Evolutionary conservation across 2,329 filamentous ascomycete species (phyloP).

Genomic region (Parastagonospora nodorum): DNA sequence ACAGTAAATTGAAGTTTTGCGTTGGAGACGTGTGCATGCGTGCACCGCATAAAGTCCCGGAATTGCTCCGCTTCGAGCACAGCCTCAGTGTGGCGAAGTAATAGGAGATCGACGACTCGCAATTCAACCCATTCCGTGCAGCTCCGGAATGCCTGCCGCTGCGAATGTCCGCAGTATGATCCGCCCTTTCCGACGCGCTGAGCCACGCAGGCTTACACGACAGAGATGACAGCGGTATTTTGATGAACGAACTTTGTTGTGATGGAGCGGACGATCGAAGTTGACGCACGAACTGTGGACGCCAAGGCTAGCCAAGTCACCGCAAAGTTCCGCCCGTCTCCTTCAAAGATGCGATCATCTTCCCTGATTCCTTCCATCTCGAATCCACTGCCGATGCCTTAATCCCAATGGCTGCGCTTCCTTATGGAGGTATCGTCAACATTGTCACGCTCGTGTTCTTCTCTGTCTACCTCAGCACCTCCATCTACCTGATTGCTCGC

Average conservation of each 20-base stretch:
- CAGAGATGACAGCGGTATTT: background rate
- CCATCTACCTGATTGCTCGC: slow-evolving; percentile 34
- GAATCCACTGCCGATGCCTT: slow-evolving; percentile 20
- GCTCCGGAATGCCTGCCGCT: background rate
- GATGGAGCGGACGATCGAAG: background rate
- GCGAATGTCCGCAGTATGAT: too few species aligned
- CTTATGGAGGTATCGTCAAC: slow-evolving; percentile 39
- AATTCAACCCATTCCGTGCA: background rate
- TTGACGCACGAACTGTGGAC: background rate
- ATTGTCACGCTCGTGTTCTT: slow-evolving; percentile 41
- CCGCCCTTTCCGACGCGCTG: too few species aligned
- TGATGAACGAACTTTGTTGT: background rate
- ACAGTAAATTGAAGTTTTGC: background rate
- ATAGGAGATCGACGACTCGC: background rate
- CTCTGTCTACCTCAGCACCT: slow-evolving; percentile 36
- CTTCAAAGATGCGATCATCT: background rate
- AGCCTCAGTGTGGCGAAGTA: slow-evolving; percentile 6
- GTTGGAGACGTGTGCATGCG: background rate
- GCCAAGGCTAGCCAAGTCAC: background rate
- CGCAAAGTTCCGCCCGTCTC: background rate
- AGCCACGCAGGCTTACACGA: background rate
- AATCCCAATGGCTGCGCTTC: slow-evolving; percentile 27
- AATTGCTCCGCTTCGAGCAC: background rate
- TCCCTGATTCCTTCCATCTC: background rate
- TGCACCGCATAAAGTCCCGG: background rate